These are phyloP conservation scores for Penicillium waksmanii DNA, from an alignment of 495 filamentous ascomycete species.

Conservation along the genomic window DNA sequence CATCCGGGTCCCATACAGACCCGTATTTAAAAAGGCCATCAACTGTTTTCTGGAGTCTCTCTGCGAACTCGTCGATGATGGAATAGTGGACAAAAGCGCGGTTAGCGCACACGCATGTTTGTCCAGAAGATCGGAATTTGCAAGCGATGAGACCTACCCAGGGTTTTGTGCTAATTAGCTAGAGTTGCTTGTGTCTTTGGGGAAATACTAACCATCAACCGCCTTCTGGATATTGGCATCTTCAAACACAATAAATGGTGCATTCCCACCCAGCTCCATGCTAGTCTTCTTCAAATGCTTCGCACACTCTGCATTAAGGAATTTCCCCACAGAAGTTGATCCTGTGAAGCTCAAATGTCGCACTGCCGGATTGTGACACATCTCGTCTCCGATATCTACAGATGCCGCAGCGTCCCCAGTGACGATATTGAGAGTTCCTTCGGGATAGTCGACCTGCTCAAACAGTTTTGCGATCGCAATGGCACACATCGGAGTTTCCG, in stretches of 20 bases:
- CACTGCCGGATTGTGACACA: conserved; percentile 29
- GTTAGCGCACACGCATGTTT: not conserved
- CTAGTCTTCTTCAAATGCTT: conserved; percentile 20
- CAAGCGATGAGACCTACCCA: not conserved
- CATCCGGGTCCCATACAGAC: not conserved
- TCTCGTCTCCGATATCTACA: conserved; percentile 13
- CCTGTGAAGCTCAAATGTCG: conserved; percentile 45
- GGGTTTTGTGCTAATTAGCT: not conserved
- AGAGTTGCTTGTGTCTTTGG: not conserved
- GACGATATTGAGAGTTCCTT: conserved; percentile 23
- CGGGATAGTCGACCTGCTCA: conserved; percentile 15
- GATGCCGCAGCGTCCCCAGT: conserved; percentile 5
- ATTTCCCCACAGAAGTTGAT: conserved; percentile 19
- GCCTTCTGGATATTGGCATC: conserved; percentile 11
- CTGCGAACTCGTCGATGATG: not conserved
- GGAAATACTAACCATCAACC: conserved; percentile 12
- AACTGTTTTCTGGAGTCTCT: not conserved
- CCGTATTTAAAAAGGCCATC: not conserved
- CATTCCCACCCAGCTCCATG: conserved; percentile 21
- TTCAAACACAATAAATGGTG: not conserved
- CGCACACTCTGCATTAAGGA: conserved; percentile 43
- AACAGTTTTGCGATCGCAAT: conserved; percentile 16
- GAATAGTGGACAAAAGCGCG: not conserved
- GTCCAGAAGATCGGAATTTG: not conserved
- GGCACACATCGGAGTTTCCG: conserved; percentile 19